These are phyloP conservation scores for Coemansia sp. DNA, from an alignment of 192 early-diverging fungal species.

Conservation along the genomic window DNA sequence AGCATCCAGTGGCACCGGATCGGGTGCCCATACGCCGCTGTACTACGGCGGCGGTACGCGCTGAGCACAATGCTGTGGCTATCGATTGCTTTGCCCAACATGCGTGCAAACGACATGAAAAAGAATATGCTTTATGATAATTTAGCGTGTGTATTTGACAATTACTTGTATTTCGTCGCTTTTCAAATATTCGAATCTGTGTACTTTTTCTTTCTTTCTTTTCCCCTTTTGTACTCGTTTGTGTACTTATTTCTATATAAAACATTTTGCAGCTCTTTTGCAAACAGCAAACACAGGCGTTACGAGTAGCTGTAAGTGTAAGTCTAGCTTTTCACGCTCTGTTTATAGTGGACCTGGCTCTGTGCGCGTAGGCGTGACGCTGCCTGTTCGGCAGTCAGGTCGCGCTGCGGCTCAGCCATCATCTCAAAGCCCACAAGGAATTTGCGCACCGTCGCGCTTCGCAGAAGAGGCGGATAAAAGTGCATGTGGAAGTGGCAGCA, in stretches of 20 bases:
- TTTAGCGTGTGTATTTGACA: too few species aligned
- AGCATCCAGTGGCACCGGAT: not conserved
- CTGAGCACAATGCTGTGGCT: not conserved
- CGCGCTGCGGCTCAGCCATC: conserved; percentile 90
- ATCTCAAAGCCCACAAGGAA: conserved; percentile 97
- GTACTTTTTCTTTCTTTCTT: conserved; percentile 10
- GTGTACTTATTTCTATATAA: conserved; percentile 1
- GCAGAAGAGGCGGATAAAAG: conserved; percentile 92
- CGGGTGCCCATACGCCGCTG: not conserved
- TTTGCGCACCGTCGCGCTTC: conserved; percentile 89
- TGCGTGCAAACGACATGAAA: not conserved
- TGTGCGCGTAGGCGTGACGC: conserved; percentile 68
- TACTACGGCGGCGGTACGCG: conserved; percentile 1
- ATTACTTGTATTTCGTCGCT: not conserved
- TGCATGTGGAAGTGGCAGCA: conserved; percentile 86
- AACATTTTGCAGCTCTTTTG: not conserved
- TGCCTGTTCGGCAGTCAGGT: conserved; percentile 92
- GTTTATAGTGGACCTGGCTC: conserved; percentile 33
- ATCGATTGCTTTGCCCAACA: not conserved
- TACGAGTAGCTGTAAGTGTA: not conserved
- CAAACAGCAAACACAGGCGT: not conserved
- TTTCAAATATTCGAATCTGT: not conserved
- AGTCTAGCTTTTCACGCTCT: not conserved
- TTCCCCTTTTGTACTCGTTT: conserved; percentile 18
- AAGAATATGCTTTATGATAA: conserved; percentile 1